Evolutionary conservation across 2,329 filamentous ascomycete genomes (phyloP).

Genomic region (Fusarium nanum): DNA sequence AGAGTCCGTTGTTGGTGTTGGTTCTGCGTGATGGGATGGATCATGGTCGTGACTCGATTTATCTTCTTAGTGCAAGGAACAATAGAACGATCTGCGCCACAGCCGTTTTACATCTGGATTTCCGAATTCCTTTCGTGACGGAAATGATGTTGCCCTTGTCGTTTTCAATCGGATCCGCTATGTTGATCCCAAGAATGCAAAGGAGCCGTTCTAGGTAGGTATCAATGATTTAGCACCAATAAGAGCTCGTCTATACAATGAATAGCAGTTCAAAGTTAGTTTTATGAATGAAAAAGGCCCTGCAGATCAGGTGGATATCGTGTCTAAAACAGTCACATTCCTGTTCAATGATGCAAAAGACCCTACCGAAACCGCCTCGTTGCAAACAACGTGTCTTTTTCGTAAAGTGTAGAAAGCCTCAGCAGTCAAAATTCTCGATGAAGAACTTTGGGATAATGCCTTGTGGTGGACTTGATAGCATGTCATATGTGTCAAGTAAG

Average conservation of each 20-base stretch:
- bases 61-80: conserved; percentile 5
- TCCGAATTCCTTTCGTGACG: conserved; percentile 15
- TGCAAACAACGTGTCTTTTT: neutral
- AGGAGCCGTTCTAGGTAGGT: neutral
- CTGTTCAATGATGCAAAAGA: neutral
- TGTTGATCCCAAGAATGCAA: conserved; percentile 6
- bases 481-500: conserved; percentile 3
- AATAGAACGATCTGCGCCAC: conserved; percentile 21
- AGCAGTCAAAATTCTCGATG: neutral
- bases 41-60: conserved; percentile 1
- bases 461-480: neutral
- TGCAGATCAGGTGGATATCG: neutral
- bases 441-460: conserved; percentile 13
- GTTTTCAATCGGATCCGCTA: neutral
- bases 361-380: conserved; percentile 1
- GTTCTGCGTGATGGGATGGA: neutral
- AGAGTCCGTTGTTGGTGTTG: neutral
- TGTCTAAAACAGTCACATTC: conserved; percentile 11
- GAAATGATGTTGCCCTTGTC: conserved; percentile 1
- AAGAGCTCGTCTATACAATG: neutral
- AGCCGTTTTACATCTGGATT: conserved; percentile 19
- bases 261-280: neutral
- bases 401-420: neutral
- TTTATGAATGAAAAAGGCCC: neutral
- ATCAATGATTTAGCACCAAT: conserved; percentile 2